phyloP scores from a whole-genome alignment of 2,329 filamentous ascomycete species.

The Coleophoma crateriformis region DNA sequence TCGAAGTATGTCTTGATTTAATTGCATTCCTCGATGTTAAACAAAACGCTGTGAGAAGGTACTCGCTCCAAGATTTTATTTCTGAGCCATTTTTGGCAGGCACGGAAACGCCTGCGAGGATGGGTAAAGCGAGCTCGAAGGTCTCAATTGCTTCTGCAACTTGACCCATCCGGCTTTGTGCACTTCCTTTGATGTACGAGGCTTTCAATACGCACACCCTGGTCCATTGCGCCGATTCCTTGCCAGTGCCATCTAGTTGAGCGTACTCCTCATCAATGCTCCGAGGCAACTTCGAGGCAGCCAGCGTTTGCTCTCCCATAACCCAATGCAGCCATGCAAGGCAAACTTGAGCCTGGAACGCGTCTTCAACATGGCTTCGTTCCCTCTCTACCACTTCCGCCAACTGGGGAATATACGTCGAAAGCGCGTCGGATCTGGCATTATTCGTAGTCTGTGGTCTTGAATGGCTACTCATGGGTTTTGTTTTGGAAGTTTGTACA shows the following conservation, averaged over 20 bases:
- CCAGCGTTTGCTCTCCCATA: constrained; percentile 60
- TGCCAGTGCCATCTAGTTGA: constrained; percentile 44
- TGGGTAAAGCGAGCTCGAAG: constrained; percentile 61
- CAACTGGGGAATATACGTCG: constrained; percentile 32
- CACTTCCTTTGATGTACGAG: constrained; percentile 69
- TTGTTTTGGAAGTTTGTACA: constrained; percentile 40
- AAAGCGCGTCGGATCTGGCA: constrained; percentile 15
- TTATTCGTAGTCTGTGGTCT: constrained; percentile 11
- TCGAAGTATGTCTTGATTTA: constrained; percentile 42
- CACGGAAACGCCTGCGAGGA: constrained; percentile 48
- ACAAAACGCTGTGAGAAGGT: constrained; percentile 70
- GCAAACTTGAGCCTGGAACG: constrained; percentile 76
- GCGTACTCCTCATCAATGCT: constrained; percentile 52
- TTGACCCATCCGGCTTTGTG: constrained; percentile 43
- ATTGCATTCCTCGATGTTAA: constrained; percentile 59
- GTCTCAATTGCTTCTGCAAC: constrained; percentile 56
- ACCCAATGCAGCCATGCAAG: constrained; percentile 82
- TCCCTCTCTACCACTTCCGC: constrained; percentile 54
- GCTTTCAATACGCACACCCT: constrained; percentile 76
- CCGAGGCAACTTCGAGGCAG: constrained; percentile 56
- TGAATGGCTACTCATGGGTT: constrained; percentile 9
- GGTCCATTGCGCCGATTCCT: constrained; percentile 65
- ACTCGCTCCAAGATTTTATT: constrained; percentile 72
- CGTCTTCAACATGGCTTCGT: constrained; percentile 46
- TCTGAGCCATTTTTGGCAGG: constrained; percentile 54